Conservation (phyloP, 1,284 basidiomycete species). For the Rugosomyces carneus region DNA sequence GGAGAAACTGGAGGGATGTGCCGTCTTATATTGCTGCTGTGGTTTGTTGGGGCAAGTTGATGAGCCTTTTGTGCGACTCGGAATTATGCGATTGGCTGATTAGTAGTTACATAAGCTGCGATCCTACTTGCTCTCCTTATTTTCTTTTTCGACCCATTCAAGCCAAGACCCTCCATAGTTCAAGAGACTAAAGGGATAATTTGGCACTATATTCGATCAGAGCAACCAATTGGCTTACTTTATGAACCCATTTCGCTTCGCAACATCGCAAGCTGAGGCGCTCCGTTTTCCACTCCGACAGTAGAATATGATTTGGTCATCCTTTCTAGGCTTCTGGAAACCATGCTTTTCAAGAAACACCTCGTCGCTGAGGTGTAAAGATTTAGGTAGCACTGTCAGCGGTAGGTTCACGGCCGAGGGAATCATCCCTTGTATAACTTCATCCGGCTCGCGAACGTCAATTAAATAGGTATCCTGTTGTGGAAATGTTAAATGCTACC, state of each 20-base stretch:
- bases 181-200: conserved; percentile 43
- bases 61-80: conserved; percentile 37
- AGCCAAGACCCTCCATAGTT: conserved; percentile 94
- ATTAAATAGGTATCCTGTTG: conserved; percentile 79
- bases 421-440: conserved; percentile 91
- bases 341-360: conserved; percentile 71
- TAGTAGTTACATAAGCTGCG: too few species aligned
- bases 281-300: conserved; percentile 90
- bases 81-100: conserved; percentile 37
- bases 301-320: conserved; percentile 89
- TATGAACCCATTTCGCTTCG: conserved; percentile 78
- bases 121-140: conserved; percentile 20
- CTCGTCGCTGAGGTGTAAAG: conserved; percentile 57
- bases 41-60: conserved; percentile 17
- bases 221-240: conserved; percentile 48
- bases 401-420: conserved; percentile 95
- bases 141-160: conserved; percentile 79
- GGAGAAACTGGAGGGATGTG: background rate
- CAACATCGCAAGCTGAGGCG: conserved; percentile 78
- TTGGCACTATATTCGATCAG: conserved; percentile 1
- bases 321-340: conserved; percentile 74
- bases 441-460: conserved; percentile 92
- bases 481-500: too few species aligned
- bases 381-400: conserved; percentile 70
- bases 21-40: conserved; percentile 12